Evolutionary conservation across 805 yeast genomes (phyloP).

Genomic region (Pichia thaimueangensis): DNA sequence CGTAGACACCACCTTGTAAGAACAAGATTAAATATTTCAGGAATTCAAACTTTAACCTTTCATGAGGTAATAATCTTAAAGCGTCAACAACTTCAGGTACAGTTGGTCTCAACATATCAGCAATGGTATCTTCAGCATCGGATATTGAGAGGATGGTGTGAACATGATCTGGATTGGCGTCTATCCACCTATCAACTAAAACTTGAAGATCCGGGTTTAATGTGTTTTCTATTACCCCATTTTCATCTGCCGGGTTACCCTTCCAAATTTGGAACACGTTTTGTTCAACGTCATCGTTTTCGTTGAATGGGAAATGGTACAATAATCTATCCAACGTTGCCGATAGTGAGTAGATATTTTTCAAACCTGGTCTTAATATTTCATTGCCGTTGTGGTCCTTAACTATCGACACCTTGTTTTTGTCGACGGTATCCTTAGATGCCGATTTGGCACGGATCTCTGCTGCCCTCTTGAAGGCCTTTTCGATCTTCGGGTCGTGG

Average conservation of each 20-base stretch:
- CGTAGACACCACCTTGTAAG: slow-evolving; percentile 53
- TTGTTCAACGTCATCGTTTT: slow-evolving; percentile 23
- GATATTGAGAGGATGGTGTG: slow-evolving; percentile 23
- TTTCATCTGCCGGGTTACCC: slow-evolving; percentile 5
- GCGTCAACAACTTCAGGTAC: slow-evolving; percentile 50
- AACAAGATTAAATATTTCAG: slow-evolving; percentile 46
- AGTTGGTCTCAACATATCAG: slow-evolving; percentile 24
- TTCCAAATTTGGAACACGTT: slow-evolving; percentile 29
- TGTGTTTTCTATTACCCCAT: slow-evolving; percentile 8
- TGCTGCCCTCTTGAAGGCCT: slow-evolving; percentile 8
- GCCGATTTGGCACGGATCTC: not conserved
- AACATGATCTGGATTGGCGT: slow-evolving; percentile 25
- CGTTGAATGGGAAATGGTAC: slow-evolving; percentile 26
- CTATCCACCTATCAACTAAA: slow-evolving; percentile 30
- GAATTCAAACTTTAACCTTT: slow-evolving; percentile 45
- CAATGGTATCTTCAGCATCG: slow-evolving; percentile 27
- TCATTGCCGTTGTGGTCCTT: slow-evolving; percentile 7
- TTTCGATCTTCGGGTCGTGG: slow-evolving; percentile 5
- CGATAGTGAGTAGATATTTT: slow-evolving; percentile 25
- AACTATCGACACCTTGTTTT: not conserved
- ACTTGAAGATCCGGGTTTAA: slow-evolving; percentile 24
- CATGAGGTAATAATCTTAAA: slow-evolving; percentile 44
- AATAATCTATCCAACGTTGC: slow-evolving; percentile 26
- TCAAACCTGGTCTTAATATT: slow-evolving; percentile 18
- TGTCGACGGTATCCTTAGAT: not conserved